Evolutionary conservation across 2,329 filamentous ascomycete genomes (phyloP), one percentile per base, ranked within the genome.

Genomic region (Botryotinia globosa): DNA sequence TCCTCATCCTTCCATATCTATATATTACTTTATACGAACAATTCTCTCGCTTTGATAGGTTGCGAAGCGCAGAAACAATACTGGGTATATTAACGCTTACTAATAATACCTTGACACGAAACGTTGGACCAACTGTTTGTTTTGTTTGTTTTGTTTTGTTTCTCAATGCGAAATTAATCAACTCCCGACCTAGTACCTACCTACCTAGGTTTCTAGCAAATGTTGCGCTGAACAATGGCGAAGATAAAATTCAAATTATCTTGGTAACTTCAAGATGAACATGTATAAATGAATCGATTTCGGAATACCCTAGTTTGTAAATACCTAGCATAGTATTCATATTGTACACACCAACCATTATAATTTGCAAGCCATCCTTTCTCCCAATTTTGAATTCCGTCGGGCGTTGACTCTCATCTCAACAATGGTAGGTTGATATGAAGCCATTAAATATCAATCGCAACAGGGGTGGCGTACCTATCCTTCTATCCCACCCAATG

Each of bases 401-500:
- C 32, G 34, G 22, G 9, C 29, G 32, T 39, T 51, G 51, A 42
- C 34, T 39, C 37, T 64, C 56, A 70, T 70, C 54, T 64, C 54
- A 39, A 63, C 42, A 39, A 22, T 70, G 32, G 32, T 29, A 64
- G 56, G 68, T 64, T 70, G 68, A 51, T 37, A 63, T 63, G 42
- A 39, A 65, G 32, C 45, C 44, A 39, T 71, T 34, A 64, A 62
- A 42, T 48, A 42, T 56, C 69, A 64, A 58, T 68, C 68, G 44
- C 39, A 63, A 63, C 45, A 59, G 34, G 71, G 58, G 56, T 48
- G 42, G n/a, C 29, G n/a, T 39, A 48, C 29, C 63, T 59, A 39
- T 29, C 51, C 45, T 73, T 64, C 68, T 37, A 70, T 32, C 20
- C 62, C 68, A 42, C 29, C 69, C 69, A 65, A 65, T 71, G 45